Evolutionary conservation across 2,329 filamentous ascomycete genomes (phyloP), one percentile per base, ranked within the genome.

Genomic region (Pestalotiopsis sp.): DNA sequence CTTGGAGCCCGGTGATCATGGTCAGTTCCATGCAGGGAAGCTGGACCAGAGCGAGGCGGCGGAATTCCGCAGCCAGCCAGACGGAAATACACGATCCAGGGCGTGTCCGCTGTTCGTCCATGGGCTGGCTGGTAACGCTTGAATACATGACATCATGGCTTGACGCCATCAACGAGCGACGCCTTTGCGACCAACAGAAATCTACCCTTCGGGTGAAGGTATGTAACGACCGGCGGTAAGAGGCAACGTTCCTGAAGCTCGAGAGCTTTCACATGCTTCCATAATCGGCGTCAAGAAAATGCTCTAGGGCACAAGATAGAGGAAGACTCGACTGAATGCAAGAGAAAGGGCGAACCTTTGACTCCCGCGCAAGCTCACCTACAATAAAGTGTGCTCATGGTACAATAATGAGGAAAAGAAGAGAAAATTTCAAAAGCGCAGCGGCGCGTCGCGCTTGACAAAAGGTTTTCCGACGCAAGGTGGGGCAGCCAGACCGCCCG

Each of bases 221-320:
- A 89, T 91, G 89, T 91, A 83, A 90, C 89, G 85, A 89, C 89
- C 89, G 89, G 87, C 90, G 89, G 90, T 92, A 91, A 91, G 89
- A 90, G 87, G 86, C 87, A 86, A 74, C 82, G 86, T 81, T 89
- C 88, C 88, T 84, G 75, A 86, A 89, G 84, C 81, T 80, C 69
- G 76, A 76, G 75, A 76, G 79, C 84, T 87, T 87, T 91, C 83
- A 84, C 87, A 86, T 88, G 88, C 88, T 90, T 91, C 90, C 90
- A 91, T 90, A 90, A 89, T 80, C 88, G 88, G 88, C 86, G 88
- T 89, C 79, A 76, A 79, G 76, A 66, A 36, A 74, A 79, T 84
- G 69, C 78, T 91, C 89, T 90, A 76, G 89, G 86, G 84, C 88
- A 90, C 87, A 90, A 88, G 88, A 91, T 91, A 91, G 90, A 91